phyloP scores from a whole-genome alignment of 345 rosid species.

The Rhizophora mangle region DNA sequence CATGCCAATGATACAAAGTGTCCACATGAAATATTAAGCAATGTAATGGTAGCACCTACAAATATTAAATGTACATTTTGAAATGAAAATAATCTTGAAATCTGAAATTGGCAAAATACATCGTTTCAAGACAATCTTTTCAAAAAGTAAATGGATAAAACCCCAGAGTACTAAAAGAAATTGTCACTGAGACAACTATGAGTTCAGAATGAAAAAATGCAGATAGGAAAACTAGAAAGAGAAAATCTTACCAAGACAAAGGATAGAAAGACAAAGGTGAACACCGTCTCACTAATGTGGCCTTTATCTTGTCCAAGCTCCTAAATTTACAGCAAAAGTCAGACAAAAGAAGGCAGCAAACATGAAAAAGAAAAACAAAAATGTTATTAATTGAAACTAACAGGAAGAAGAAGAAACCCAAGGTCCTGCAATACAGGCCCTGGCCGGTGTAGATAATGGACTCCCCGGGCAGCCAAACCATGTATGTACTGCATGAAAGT shows the following conservation, averaged over 20 bases:
- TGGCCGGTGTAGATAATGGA: slow-evolving; percentile 88
- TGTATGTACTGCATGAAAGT: slow-evolving; percentile 69
- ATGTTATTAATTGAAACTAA: slow-evolving; percentile 30
- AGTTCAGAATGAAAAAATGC: background rate
- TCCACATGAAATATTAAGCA: background rate
- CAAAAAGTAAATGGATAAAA: background rate
- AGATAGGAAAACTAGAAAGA: background rate
- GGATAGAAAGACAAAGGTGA: slow-evolving; percentile 60
- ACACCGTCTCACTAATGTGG: slow-evolving; percentile 84
- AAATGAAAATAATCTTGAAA: background rate
- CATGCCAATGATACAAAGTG: too few species aligned
- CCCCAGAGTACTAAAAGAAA: too few species aligned
- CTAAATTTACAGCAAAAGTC: slow-evolving; percentile 35
- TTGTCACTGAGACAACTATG: too few species aligned
- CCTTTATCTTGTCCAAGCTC: slow-evolving; percentile 95
- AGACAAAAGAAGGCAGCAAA: slow-evolving; percentile 8
- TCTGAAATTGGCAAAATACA: too few species aligned
- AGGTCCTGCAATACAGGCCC: slow-evolving; percentile 87
- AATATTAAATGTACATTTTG: background rate
- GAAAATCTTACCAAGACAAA: slow-evolving; percentile 65
- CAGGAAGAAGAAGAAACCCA: slow-evolving; percentile 89
- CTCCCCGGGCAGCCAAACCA: slow-evolving; percentile 95
- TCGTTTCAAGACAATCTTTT: background rate
- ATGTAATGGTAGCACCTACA: background rate
- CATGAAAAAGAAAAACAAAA: background rate